Percentiles rank a stretch among this genome's conserved stretches.
Evolutionary conservation across 148 eudicot species (phyloP).

Genomic region (Silene conica): DNA sequence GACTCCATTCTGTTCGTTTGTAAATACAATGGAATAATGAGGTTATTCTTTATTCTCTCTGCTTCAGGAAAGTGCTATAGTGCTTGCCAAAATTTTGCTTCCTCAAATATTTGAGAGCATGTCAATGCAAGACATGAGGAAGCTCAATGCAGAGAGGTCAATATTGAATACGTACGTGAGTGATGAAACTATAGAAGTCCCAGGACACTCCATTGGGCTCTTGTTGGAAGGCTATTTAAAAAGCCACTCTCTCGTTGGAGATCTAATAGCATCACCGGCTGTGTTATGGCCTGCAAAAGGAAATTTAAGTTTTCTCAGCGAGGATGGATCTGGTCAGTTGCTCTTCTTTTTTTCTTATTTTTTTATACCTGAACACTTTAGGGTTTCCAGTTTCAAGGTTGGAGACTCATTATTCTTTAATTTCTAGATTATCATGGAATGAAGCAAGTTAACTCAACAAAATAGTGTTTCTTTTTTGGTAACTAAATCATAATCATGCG

Average conservation of each 20-base stretch:
- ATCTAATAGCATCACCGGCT: slow-evolving; percentile 69
- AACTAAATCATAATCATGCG: too few relatives aligned
- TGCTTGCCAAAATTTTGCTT: slow-evolving; percentile 70
- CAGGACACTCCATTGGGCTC: slow-evolving; percentile 59
- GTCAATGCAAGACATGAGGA: slow-evolving; percentile 82
- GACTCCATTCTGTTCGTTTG: background rate
- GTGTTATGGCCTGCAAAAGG: slow-evolving; percentile 45
- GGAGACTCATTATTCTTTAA: background rate
- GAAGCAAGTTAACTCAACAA: too few relatives aligned
- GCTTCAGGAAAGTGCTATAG: slow-evolving; percentile 75
- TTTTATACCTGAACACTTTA: background rate
- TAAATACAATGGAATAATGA: background rate
- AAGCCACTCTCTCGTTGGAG: slow-evolving; percentile 44
- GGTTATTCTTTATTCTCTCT: background rate
- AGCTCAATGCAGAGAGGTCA: slow-evolving; percentile 77
- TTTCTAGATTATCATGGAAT: too few relatives aligned
- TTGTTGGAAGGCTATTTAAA: slow-evolving; percentile 77
- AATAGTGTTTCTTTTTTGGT: too few relatives aligned
- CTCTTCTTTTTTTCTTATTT: background rate
- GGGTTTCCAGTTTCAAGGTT: background rate
- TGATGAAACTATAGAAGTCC: slow-evolving; percentile 78
- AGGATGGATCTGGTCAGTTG: slow-evolving; percentile 56
- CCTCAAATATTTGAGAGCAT: slow-evolving; percentile 75
- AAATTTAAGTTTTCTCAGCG: slow-evolving; percentile 36
- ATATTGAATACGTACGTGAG: slow-evolving; percentile 50